Evolutionary conservation across 2,329 filamentous ascomycete genomes (phyloP).

Genomic region (Geosmithia flava): DNA sequence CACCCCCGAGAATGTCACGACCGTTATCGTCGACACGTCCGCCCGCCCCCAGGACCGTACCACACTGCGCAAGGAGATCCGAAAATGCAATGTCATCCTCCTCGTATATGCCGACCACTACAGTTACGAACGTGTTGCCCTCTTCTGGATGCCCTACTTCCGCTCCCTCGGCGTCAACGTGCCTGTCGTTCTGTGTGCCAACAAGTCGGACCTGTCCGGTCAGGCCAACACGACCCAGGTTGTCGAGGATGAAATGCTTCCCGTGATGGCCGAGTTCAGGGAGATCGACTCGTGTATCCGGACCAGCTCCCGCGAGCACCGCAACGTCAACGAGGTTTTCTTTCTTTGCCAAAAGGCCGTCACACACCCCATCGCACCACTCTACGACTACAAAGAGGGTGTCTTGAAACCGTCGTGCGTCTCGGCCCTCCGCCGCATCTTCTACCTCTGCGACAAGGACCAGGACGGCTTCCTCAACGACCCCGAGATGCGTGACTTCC

Average conservation of each 20-base stretch:
- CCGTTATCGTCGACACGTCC: slow-evolving; percentile 94
- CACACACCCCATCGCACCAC: slow-evolving; percentile 87
- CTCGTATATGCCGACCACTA: slow-evolving; percentile 98
- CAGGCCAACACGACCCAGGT: slow-evolving; percentile 71
- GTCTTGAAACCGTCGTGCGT: slow-evolving; percentile 80
- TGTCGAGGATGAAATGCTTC: slow-evolving; percentile 93
- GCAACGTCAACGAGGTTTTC: slow-evolving; percentile 92
- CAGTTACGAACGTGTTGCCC: slow-evolving; percentile 90
- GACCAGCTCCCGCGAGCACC: slow-evolving; percentile 81
- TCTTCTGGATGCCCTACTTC: slow-evolving; percentile 99
- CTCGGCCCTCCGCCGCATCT: slow-evolving; percentile 76
- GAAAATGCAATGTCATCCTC: slow-evolving; percentile 93
- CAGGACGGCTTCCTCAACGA: slow-evolving; percentile 90
- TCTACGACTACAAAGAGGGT: slow-evolving; percentile 92
- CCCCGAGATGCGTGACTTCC: slow-evolving; percentile 81
- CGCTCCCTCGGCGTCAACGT: slow-evolving; percentile 97
- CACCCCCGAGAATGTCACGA: slow-evolving; percentile 92
- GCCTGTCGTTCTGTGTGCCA: slow-evolving; percentile 90
- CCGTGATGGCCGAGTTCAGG: slow-evolving; percentile 96
- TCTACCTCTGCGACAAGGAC: slow-evolving; percentile 93
- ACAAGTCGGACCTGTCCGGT: slow-evolving; percentile 82
- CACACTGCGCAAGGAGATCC: slow-evolving; percentile 82
- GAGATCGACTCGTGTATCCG: slow-evolving; percentile 98
- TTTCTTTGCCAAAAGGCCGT: slow-evolving; percentile 98
- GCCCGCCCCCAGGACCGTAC: slow-evolving; percentile 87